A percentile compares a stretch with the other conserved stretches of the same genome.
These are phyloP conservation scores for Trichoderma parareesei DNA, from an alignment of 495 filamentous ascomycete genomes.

Conservation along the genomic window DNA sequence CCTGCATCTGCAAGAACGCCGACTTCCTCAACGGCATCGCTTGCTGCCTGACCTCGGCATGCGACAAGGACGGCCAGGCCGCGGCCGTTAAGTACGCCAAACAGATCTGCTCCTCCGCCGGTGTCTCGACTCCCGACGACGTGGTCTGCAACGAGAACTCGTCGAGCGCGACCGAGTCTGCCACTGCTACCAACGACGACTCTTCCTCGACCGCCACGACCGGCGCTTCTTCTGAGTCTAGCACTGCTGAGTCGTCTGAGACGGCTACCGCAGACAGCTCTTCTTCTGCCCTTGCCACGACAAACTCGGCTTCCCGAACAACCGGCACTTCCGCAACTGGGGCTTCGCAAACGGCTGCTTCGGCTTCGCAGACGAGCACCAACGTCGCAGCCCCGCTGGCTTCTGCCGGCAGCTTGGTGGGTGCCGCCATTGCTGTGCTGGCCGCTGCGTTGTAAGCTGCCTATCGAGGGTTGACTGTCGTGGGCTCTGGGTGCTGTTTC, in stretches of 20 bases:
- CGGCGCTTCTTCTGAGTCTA: background rate
- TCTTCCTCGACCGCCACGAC: background rate
- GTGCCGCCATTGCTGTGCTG: slow-evolving; percentile 1
- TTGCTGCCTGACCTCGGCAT: slow-evolving; percentile 52
- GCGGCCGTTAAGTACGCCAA: slow-evolving; percentile 19
- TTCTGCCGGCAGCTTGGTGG: slow-evolving; percentile 2
- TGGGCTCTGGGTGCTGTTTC: background rate
- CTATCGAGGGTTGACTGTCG: background rate
- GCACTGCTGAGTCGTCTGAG: background rate
- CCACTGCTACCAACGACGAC: background rate
- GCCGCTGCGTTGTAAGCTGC: background rate
- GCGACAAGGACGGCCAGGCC: slow-evolving; percentile 43
- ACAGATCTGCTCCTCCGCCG: slow-evolving; percentile 14
- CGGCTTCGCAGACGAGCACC: background rate
- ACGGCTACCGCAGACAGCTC: background rate
- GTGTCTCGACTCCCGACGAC: slow-evolving; percentile 9
- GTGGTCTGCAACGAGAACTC: slow-evolving; percentile 10
- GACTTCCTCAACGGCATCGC: slow-evolving; percentile 49
- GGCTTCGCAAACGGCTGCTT: background rate
- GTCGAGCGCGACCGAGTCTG: background rate
- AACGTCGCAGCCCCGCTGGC: background rate
- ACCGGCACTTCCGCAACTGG: background rate
- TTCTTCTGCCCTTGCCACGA: background rate
- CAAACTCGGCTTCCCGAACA: background rate
- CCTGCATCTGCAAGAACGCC: slow-evolving; percentile 53